A percentile compares a stretch with the other conserved stretches of the same genome.
phyloP scores from a whole-genome alignment of 345 rosid species.

The Boechera stricta region DNA sequence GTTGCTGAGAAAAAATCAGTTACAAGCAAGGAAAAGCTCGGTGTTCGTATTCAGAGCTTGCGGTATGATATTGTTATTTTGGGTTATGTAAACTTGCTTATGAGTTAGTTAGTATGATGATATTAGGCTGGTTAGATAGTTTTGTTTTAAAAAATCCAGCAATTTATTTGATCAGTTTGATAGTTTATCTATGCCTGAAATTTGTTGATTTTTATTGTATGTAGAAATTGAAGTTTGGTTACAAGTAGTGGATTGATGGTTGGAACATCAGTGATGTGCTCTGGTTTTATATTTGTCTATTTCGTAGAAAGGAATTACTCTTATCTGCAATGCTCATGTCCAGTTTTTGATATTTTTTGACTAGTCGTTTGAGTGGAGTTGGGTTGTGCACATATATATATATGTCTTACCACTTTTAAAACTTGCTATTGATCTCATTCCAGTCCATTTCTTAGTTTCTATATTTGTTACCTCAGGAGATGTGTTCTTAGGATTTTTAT shows the following conservation, averaged over 20 bases:
- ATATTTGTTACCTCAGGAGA: slow-evolving; percentile 3
- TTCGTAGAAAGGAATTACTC: no score
- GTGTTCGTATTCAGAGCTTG: slow-evolving; percentile 71
- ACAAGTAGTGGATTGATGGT: not conserved
- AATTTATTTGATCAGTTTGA: not conserved
- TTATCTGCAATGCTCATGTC: not conserved
- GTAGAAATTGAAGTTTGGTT: not conserved
- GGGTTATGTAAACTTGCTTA: slow-evolving; percentile 19
- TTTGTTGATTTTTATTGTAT: not conserved
- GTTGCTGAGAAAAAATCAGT: slow-evolving; percentile 62
- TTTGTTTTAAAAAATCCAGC: not conserved
- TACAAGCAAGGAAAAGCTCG: slow-evolving; percentile 65
- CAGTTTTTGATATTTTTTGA: slow-evolving; percentile 7
- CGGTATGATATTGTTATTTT: slow-evolving; percentile 52
- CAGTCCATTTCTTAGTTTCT: not conserved
- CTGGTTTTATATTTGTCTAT: not conserved
- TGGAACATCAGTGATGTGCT: slow-evolving; percentile 13
- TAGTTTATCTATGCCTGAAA: not conserved
- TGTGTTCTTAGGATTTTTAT: not conserved
- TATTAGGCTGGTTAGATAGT: not conserved
- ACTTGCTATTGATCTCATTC: not conserved
- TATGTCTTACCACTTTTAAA: not conserved
- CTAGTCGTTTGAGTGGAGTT: slow-evolving; percentile 28
- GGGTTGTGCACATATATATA: not conserved
- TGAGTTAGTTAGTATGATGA: slow-evolving; percentile 1